These are phyloP conservation scores for Moricandia moricandioides DNA, from an alignment of 345 rosid genomes.

Conservation along the genomic window DNA sequence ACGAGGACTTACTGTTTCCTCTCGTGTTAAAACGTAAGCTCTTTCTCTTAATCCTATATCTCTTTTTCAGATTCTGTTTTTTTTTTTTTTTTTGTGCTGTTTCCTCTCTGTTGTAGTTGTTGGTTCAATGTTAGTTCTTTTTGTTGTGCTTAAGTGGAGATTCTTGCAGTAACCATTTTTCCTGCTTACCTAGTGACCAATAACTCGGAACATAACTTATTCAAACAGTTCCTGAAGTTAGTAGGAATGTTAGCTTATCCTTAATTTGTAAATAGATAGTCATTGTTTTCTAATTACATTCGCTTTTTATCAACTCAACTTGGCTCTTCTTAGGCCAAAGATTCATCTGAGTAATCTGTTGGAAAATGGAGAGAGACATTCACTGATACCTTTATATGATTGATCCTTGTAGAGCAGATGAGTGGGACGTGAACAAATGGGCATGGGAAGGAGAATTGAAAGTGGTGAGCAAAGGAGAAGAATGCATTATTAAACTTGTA, in stretches of 20 bases:
- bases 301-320: too few species aligned
- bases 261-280: background rate
- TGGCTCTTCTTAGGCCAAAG: background rate
- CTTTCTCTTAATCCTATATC: too few species aligned
- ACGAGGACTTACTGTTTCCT: too few species aligned
- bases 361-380: background rate
- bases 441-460: constrained; percentile 87
- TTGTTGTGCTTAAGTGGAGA: too few species aligned
- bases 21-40: too few species aligned
- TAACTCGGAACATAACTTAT: background rate
- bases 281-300: too few species aligned
- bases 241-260: background rate
- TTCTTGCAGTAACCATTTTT: background rate
- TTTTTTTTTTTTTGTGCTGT: too few species aligned
- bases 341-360: background rate
- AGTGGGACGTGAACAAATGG: constrained; percentile 98
- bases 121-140: too few species aligned
- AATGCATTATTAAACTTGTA: constrained; percentile 91
- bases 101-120: too few species aligned
- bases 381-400: constrained; percentile 17
- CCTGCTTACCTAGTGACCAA: background rate
- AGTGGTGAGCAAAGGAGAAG: constrained; percentile 91
- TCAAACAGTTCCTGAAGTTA: constrained; percentile 6
- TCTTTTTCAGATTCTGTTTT: too few species aligned
- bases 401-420: constrained; percentile 77